Percentiles rank a stretch among this genome's conserved stretches.
Conservation (phyloP, 805 yeast genomes). For the Metschnikowia lunata region DNA sequence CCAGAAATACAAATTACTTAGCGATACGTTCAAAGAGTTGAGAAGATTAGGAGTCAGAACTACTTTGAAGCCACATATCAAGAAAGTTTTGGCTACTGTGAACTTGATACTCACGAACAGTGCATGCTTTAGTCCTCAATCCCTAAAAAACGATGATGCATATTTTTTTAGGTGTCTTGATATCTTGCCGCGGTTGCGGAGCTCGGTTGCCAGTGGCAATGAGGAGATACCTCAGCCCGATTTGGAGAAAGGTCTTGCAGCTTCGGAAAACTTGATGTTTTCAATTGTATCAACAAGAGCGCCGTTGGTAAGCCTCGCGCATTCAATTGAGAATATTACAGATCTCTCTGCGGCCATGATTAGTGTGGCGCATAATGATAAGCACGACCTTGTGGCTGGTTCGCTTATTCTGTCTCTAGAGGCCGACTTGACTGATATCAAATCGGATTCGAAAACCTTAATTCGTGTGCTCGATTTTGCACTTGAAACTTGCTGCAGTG, state of each 20-base stretch:
- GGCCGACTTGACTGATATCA: conserved; percentile 16
- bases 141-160: conserved; percentile 40
- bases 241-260: conserved; percentile 71
- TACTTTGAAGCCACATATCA: conserved; percentile 61
- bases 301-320: conserved; percentile 38
- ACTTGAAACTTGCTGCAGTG: conserved; percentile 5
- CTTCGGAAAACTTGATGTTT: conserved; percentile 65
- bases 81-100: conserved; percentile 56
- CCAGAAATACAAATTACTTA: conserved; percentile 75
- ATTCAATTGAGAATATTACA: conserved; percentile 15
- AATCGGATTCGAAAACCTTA: conserved; percentile 5
- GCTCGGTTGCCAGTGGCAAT: conserved; percentile 53
- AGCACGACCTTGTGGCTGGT: conserved; percentile 13
- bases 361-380: conserved; percentile 13
- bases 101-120: conserved; percentile 57
- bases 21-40: conserved; percentile 72
- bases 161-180: conserved; percentile 72
- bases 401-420: conserved; percentile 18
- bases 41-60: conserved; percentile 72
- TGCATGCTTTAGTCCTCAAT: conserved; percentile 36
- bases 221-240: conserved; percentile 75
- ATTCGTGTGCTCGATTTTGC: conserved; percentile 13
- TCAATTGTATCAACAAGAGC: conserved; percentile 51
- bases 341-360: conserved; percentile 14
- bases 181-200: conserved; percentile 71